Evolutionary conservation across 805 yeast species (phyloP).

Genomic region (Jamesozyma jinghongensis): DNA sequence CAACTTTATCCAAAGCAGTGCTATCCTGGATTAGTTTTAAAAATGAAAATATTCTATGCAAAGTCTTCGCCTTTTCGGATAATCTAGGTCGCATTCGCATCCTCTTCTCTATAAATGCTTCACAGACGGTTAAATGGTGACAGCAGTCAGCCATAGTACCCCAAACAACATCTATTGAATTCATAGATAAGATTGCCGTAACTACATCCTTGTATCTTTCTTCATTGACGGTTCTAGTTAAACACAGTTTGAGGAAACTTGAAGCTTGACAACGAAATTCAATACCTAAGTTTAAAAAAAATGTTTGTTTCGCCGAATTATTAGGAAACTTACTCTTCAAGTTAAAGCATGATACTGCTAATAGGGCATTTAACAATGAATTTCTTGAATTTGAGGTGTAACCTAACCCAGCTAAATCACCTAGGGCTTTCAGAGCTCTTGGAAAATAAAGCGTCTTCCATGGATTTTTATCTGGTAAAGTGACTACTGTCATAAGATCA

Average conservation of each 20-base stretch:
- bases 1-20: conserved; percentile 35
- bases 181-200: conserved; percentile 79
- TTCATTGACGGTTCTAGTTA: conserved; percentile 39
- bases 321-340: conserved; percentile 62
- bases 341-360: conserved; percentile 78
- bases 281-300: conserved; percentile 63
- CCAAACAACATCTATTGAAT: conserved; percentile 80
- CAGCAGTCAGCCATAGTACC: conserved; percentile 84
- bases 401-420: conserved; percentile 69
- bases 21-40: conserved; percentile 70
- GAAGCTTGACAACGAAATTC: conserved; percentile 69
- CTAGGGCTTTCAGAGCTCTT: conserved; percentile 70
- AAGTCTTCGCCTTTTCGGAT: conserved; percentile 64
- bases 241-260: conserved; percentile 51
- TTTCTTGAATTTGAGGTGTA: conserved; percentile 66
- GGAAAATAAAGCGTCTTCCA: conserved; percentile 87
- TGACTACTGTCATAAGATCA: conserved; percentile 65
- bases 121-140: conserved; percentile 67
- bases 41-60: conserved; percentile 72
- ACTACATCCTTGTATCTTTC: conserved; percentile 78
- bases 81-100: conserved; percentile 56
- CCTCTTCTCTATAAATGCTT: conserved; percentile 59
- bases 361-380: conserved; percentile 65
- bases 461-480: conserved; percentile 59
- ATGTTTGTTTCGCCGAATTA: conserved; percentile 59